These are phyloP conservation scores for Colletotrichum gloeosporioides DNA, from an alignment of 2,329 filamentous ascomycete genomes.

Conservation along the genomic window DNA sequence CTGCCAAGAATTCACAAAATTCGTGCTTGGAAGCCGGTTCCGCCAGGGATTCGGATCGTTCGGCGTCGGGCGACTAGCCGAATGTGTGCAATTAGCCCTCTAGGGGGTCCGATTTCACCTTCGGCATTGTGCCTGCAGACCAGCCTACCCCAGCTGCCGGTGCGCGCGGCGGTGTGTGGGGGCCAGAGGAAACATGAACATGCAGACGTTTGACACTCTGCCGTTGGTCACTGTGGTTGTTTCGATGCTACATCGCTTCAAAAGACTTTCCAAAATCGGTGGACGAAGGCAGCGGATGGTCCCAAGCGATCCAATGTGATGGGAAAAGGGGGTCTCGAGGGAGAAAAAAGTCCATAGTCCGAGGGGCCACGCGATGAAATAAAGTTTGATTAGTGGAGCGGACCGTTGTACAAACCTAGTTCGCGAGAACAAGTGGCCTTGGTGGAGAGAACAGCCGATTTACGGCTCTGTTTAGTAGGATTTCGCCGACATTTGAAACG, in stretches of 20 bases:
- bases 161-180: not conserved
- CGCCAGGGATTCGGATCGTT: not conserved
- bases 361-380: not conserved
- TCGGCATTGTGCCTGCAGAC: slow-evolving; percentile 1
- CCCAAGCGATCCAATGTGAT: not conserved
- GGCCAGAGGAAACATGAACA: not conserved
- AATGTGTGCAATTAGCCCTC: not conserved
- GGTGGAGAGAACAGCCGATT: not conserved
- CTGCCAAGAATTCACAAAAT: not conserved
- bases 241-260: not conserved
- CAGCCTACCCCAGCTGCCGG: not conserved
- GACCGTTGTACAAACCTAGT: not conserved
- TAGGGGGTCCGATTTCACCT: not conserved
- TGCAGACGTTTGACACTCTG: not conserved
- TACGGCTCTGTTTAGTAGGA: not conserved
- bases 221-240: not conserved
- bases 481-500: slow-evolving; percentile 1
- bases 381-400: slow-evolving; percentile 7
- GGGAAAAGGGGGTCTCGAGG: not conserved
- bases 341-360: not conserved
- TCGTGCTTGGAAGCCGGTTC: not conserved
- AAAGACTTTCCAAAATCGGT: not conserved
- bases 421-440: not conserved
- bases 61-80: not conserved
- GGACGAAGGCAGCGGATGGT: not conserved